A percentile compares a stretch with the other conserved stretches of the same genome.
Evolutionary conservation across 225 moss, liverwort and hornwort genomes (phyloP).

Genomic region (Rhytidiadelphus loreus): DNA sequence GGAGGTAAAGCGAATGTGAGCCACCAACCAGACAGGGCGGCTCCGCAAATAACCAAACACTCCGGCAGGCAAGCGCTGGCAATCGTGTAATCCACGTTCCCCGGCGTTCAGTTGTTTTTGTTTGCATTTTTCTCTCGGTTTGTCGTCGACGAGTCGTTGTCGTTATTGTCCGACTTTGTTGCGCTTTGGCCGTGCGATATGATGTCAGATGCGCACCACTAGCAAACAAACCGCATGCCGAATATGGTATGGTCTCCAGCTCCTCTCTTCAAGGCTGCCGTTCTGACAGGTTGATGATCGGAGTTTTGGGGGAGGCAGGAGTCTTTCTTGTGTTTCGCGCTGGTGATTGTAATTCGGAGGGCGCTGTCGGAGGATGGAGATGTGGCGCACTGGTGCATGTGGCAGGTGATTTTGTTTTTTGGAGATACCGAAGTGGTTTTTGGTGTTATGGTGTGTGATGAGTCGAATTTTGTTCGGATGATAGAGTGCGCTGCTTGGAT

Average conservation of each 20-base stretch:
- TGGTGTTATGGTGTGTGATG: background rate
- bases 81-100: background rate
- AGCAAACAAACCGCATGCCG: conserved; percentile 1
- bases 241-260: background rate
- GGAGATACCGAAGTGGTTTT: background rate
- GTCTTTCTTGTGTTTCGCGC: background rate
- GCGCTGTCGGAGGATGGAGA: background rate
- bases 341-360: background rate
- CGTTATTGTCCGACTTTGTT: background rate
- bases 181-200: background rate
- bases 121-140: background rate
- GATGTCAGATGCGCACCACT: background rate
- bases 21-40: background rate
- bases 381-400: background rate
- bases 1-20: background rate
- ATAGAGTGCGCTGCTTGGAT: background rate
- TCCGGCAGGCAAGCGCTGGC: background rate
- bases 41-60: background rate
- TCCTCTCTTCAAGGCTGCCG: background rate
- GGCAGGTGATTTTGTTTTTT: background rate
- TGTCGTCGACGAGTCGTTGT: background rate
- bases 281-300: conserved; percentile 13
- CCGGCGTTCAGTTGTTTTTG: background rate
- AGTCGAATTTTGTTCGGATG: background rate
- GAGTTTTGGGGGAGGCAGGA: background rate